These are phyloP conservation scores for Sporothrix euskadiensis DNA, from an alignment of 2,329 filamentous ascomycete species.

Conservation along the genomic window DNA sequence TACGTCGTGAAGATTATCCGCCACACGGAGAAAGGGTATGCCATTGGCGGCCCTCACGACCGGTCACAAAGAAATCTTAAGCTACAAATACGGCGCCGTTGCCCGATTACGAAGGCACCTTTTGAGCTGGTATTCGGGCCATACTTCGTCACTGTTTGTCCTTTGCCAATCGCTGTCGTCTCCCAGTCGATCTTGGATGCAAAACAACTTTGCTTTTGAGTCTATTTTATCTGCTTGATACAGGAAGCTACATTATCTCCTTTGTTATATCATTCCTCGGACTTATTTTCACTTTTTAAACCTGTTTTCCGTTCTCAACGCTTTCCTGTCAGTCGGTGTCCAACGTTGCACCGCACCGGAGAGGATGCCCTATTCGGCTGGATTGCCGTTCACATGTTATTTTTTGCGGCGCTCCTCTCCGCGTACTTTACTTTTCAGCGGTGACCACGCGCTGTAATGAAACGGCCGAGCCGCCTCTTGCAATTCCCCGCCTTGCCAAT, in stretches of 20 bases:
- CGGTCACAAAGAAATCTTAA: too few species aligned
- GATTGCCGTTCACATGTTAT: slow-evolving; percentile 19
- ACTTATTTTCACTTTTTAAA: not conserved
- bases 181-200: not conserved
- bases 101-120: not conserved
- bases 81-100: not conserved
- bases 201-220: not conserved
- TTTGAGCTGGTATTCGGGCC: not conserved
- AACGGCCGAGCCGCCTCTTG: not conserved
- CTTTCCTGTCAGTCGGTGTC: not conserved
- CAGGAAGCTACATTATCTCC: not conserved
- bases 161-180: not conserved
- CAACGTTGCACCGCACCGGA: slow-evolving; percentile 18
- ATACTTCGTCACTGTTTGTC: not conserved
- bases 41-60: not conserved
- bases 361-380: slow-evolving; percentile 7
- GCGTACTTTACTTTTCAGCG: not conserved
- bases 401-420: not conserved
- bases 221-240: not conserved
- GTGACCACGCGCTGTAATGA: not conserved
- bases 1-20: not conserved
- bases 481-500: not conserved
- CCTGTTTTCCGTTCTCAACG: not conserved
- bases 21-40: not conserved
- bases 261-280: not conserved